A percentile compares a stretch with the other conserved stretches of the same genome.
phyloP scores from a whole-genome alignment of 2,329 filamentous ascomycete genomes.

The Cadophora sp. region DNA sequence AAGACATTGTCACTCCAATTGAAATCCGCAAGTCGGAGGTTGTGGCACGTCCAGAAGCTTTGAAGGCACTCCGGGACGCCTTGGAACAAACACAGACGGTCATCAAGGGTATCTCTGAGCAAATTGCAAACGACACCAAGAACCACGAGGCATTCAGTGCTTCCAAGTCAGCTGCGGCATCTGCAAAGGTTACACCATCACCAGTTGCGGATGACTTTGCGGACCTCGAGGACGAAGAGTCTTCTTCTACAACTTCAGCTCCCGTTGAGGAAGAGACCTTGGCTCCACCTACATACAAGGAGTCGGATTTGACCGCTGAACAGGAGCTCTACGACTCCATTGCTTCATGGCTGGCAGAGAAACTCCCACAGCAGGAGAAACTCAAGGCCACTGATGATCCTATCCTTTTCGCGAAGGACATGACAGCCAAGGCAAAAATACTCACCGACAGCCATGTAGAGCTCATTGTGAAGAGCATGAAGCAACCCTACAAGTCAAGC shows the following conservation, averaged over 20 bases:
- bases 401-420: conserved; percentile 73
- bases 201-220: conserved; percentile 62
- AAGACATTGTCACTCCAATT: conserved; percentile 79
- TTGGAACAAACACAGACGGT: conserved; percentile 76
- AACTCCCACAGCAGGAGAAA: conserved; percentile 72
- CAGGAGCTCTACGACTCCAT: conserved; percentile 67
- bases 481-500: conserved; percentile 51
- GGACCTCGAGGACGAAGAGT: conserved; percentile 79
- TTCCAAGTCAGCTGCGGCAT: conserved; percentile 50
- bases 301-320: conserved; percentile 73
- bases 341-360: conserved; percentile 76
- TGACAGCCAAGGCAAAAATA: conserved; percentile 71
- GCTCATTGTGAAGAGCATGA: conserved; percentile 72
- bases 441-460: conserved; percentile 75
- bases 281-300: conserved; percentile 71
- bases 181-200: conserved; percentile 50
- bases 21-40: conserved; percentile 77
- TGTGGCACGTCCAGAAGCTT: conserved; percentile 70
- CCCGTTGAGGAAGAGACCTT: conserved; percentile 57
- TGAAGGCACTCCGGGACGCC: conserved; percentile 72
- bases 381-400: conserved; percentile 76
- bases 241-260: conserved; percentile 43
- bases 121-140: conserved; percentile 74
- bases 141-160: conserved; percentile 60
- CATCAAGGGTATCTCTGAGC: conserved; percentile 70